Percentiles rank a stretch among this genome's conserved stretches.
Evolutionary conservation across 495 filamentous ascomycete species (phyloP).

Genomic region (Neurospora sp.): DNA sequence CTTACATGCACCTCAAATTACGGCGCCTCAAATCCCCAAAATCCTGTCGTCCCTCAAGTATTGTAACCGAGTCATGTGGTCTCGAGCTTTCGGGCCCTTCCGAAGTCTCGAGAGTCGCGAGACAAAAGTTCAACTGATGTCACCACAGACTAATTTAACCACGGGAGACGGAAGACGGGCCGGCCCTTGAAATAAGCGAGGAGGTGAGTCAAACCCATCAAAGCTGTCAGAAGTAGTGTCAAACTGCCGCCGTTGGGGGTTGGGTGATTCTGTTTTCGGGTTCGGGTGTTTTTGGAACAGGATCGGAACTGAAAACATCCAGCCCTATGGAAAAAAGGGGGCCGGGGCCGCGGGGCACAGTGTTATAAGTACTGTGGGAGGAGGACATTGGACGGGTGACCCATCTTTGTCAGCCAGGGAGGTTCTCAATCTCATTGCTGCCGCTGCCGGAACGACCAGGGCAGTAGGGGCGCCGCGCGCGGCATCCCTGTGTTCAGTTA

Average conservation of each 20-base stretch:
- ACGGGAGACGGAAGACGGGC: neutral
- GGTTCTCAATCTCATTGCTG: neutral
- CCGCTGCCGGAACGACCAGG: neutral
- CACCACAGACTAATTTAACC: neutral
- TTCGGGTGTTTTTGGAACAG: neutral
- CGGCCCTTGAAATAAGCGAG: neutral
- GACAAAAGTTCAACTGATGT: neutral
- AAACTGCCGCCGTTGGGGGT: neutral
- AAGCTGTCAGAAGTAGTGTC: neutral
- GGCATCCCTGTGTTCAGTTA: neutral
- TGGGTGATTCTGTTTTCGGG: neutral
- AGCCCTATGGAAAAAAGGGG: neutral
- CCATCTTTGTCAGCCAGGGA: neutral
- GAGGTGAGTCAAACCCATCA: neutral
- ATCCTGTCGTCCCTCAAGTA: neutral
- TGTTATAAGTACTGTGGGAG: conserved; percentile 1
- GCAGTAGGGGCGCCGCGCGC: neutral
- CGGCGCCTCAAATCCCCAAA: neutral
- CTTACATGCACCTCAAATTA: neutral
- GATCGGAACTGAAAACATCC: neutral
- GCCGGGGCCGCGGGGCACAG: neutral
- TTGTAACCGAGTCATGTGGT: neutral
- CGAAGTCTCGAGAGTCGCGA: neutral
- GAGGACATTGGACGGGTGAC: neutral
- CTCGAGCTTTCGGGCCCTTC: neutral